Base-by-base conservation (phyloP, 352 stramenopile species). In the Aphanomyces euteiches region DNA sequence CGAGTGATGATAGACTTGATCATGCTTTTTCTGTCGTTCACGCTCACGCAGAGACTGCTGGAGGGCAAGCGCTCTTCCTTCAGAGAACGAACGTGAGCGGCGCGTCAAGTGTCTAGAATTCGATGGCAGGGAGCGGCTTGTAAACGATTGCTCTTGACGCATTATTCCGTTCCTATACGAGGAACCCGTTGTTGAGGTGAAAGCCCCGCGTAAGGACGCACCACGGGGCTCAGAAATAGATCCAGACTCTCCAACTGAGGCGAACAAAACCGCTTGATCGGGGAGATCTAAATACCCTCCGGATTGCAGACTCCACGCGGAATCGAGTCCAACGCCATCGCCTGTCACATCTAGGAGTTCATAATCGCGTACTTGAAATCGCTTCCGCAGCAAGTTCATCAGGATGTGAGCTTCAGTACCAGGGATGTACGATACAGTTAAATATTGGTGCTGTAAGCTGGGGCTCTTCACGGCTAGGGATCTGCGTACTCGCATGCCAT, bases 391-490 rank as follows among this genome's bases (percentile, higher is more conserved):
- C 28, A 91, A 78, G 48, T 91, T 79, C 37, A 91, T 72, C 37
- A 93, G 85, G 50, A 85, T 73, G 40, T 90, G 80, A 17, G 80
- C 73, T 64, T 93, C 86, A 0, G 82, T 92, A 48, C 86, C 86
- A 78, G 89, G 80, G 60, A 91, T 90, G 60, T 88, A 93, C 28
- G 84, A 90, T 39, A 93, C 88, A 50, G 80, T 90, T 66, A 93
- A 83, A 15, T 80, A 84, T 45, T 88, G 84, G 68, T 84, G 83
- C 68, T 91, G 91, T 3, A 84, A 89, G 37, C 83, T 90, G 60
- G 90, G 73, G 69, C 84, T 90, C 70, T 90, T 90, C 2, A 93
- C 80, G 40, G 89, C 88, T 41, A 93, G 63, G 19, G 90, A 80
- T 73, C 90, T 90, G 72, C 80, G 61, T 6, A 7, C 21, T 47